Evolutionary conservation across 495 filamentous ascomycete species (phyloP).

Genomic region (Xylaria telfairii): DNA sequence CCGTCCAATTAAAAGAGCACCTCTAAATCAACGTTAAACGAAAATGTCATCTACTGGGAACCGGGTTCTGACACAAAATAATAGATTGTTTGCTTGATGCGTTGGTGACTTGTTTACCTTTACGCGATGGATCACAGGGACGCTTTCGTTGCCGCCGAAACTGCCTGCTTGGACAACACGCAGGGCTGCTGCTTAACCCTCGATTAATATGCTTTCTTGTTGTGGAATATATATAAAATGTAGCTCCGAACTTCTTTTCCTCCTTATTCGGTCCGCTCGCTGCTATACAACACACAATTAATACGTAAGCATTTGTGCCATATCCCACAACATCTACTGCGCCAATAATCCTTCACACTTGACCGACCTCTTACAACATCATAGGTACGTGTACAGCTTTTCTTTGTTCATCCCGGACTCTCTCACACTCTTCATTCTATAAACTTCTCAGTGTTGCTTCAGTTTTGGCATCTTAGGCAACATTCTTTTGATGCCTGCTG

Average conservation of each 20-base stretch:
- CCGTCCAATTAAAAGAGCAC: too few relatives aligned
- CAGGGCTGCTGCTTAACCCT: neutral
- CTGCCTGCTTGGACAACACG: too few relatives aligned
- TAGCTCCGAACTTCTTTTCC: too few relatives aligned
- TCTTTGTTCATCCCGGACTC: neutral
- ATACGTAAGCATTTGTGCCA: too few relatives aligned
- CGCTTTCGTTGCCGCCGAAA: neutral
- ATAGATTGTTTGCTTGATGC: neutral
- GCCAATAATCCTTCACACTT: neutral
- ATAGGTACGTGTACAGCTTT: neutral
- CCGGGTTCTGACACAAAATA: too few relatives aligned
- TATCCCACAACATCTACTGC: too few relatives aligned
- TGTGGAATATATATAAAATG: too few relatives aligned
- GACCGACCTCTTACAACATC: neutral
- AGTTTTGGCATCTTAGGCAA: neutral
- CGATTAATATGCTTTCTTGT: neutral
- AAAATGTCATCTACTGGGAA: too few relatives aligned
- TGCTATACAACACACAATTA: too few relatives aligned
- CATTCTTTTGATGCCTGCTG: neutral
- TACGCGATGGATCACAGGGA: neutral
- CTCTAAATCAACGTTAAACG: too few relatives aligned
- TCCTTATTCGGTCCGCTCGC: too few relatives aligned
- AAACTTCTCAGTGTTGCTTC: neutral
- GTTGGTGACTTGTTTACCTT: neutral
- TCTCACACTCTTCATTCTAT: neutral